These are phyloP conservation scores for Leccinum rimulosum DNA, from an alignment of 768 basidiomycete species.

Conservation along the genomic window DNA sequence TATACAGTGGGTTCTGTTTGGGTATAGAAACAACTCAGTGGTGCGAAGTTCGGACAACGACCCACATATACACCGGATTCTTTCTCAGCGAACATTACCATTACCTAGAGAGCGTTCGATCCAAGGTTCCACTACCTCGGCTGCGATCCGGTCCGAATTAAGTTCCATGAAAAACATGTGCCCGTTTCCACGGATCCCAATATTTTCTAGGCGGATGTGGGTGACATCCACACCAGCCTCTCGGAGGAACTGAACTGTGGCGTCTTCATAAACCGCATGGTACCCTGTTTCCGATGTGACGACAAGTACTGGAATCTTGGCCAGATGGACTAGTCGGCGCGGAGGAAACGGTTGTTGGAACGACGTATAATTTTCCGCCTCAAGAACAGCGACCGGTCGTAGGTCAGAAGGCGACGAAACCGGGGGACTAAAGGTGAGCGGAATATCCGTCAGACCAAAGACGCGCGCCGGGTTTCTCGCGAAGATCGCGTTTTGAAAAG, in stretches of 20 bases:
- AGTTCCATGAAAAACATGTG: slow-evolving; percentile 59
- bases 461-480: slow-evolving; percentile 37
- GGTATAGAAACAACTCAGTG: background rate
- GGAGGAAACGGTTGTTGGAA: slow-evolving; percentile 44
- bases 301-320: slow-evolving; percentile 43
- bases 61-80: background rate
- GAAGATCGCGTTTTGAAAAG: slow-evolving; percentile 42
- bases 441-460: slow-evolving; percentile 49
- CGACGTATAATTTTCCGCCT: slow-evolving; percentile 35
- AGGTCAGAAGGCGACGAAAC: slow-evolving; percentile 40
- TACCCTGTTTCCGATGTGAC: slow-evolving; percentile 51
- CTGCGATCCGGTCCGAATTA: slow-evolving; percentile 44
- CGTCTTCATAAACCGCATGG: slow-evolving; percentile 48
- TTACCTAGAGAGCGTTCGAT: slow-evolving; percentile 19
- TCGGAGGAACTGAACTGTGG: slow-evolving; percentile 41
- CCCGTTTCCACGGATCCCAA: slow-evolving; percentile 51
- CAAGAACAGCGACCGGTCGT: slow-evolving; percentile 23
- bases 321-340: slow-evolving; percentile 41
- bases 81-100: background rate
- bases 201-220: slow-evolving; percentile 37
- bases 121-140: slow-evolving; percentile 41
- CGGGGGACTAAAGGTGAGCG: slow-evolving; percentile 43
- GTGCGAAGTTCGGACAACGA: background rate
- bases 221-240: slow-evolving; percentile 46
- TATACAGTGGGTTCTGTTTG: background rate